Base-by-base conservation (phyloP, 2,329 filamentous ascomycete species). In the Microthyrium microscopicum region DNA sequence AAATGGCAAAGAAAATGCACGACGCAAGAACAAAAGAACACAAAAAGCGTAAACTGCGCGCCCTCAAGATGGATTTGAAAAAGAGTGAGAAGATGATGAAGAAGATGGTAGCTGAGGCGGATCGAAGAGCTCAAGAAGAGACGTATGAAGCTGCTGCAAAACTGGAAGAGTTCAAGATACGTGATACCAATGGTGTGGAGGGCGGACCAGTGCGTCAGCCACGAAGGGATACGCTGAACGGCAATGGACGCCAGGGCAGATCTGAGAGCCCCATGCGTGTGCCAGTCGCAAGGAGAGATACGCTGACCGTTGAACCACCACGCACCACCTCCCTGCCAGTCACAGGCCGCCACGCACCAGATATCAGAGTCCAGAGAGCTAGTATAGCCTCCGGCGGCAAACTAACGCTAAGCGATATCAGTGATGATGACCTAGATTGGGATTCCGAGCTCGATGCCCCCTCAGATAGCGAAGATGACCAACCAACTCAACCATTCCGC, bases 371-470 rank as follows among this genome's bases (percentile, higher is more conserved):
- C 15, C 35, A 37, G 12, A 22, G 30, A 13, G 19, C 31, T 8
- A 36, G 31, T 17, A 5, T 30, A 3, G 17, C 30, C 8, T 17
- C 18, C 13, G 18, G 9, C n/a, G 26, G 31, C 12, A 15, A 29
- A 21, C 31, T 40, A 7, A 30, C 37, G 4, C 20, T 46, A 3
- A 46, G 44, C n/a, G 47, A 51, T 9, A 38, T 52, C 5, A 53
- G 50, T 13, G 54, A 56, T 29, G 43, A 44, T 17, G 50, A 51
- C 15, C 46, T 49, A 5, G 51, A 48, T 21, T 58, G 55, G 55
- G 55, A 57, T 38, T 55, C 51, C 11, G 55, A 58, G 26, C 40
- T 57, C 20, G 54, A 55, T 29, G 51, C 45, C 3, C 51, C 52
- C 3, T 16, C 16, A 13, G 35, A 33, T 18, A 31, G 35, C 28